A percentile compares a stretch with the other conserved stretches of the same genome.
Conservation (phyloP, 352 stramenopile species). For the Thraustochytrium striatum region DNA sequence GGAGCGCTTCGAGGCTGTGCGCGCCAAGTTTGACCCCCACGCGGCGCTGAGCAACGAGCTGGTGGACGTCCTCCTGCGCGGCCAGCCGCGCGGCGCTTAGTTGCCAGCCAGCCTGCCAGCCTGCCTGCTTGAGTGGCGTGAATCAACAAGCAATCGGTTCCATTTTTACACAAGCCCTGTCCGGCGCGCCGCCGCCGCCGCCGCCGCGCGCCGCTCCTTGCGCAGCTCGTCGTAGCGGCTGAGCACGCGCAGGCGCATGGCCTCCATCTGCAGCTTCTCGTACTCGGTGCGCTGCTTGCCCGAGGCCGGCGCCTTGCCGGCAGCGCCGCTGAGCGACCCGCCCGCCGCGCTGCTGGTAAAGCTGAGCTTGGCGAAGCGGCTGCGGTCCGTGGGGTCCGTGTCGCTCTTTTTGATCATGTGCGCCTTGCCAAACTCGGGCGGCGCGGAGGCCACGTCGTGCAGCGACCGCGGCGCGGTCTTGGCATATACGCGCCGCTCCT, state of each 20-base stretch:
- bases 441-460: constrained; percentile 14
- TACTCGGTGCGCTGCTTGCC: constrained; percentile 4
- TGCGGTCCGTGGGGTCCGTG: not conserved
- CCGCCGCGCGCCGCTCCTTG: not conserved
- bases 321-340: not conserved
- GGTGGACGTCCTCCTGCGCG: constrained; percentile 65
- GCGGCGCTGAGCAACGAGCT: constrained; percentile 83
- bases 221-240: constrained; percentile 23
- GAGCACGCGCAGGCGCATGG: constrained; percentile 3
- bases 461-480: not conserved
- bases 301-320: not conserved
- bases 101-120: too few species aligned
- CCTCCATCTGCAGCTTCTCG: constrained; percentile 29
- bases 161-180: too few species aligned
- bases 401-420: not conserved
- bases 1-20: constrained; percentile 77
- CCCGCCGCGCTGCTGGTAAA: not conserved
- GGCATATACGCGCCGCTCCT: constrained; percentile 9
- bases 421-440: constrained; percentile 9
- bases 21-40: constrained; percentile 83
- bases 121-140: too few species aligned
- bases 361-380: constrained; percentile 40
- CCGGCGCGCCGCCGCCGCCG: not conserved
- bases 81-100: too few species aligned
- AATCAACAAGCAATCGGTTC: too few species aligned